These are phyloP conservation scores for Neopestalotiopsis sp. DNA, from an alignment of 2,329 filamentous ascomycete genomes.

Conservation along the genomic window DNA sequence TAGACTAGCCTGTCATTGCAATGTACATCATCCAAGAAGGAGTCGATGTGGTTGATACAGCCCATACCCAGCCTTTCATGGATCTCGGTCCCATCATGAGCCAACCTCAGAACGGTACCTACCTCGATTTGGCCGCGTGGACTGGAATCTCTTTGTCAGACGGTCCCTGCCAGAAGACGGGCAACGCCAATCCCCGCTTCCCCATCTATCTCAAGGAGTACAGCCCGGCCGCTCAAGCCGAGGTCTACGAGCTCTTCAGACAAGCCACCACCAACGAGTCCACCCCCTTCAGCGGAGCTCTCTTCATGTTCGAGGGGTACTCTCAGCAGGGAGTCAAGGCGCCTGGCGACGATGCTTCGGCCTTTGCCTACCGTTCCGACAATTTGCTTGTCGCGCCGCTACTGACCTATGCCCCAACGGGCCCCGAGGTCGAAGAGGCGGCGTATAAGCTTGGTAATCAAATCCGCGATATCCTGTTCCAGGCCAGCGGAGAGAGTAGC, in stretches of 20 bases:
- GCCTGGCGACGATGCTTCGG: neutral
- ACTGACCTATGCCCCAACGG: constrained; percentile 39
- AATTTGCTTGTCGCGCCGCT: constrained; percentile 35
- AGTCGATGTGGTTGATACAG: neutral
- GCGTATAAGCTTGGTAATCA: constrained; percentile 42
- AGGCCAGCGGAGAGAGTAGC: constrained; percentile 36
- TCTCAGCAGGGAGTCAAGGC: constrained; percentile 12
- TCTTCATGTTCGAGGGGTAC: constrained; percentile 17
- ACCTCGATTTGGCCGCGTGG: constrained; percentile 3
- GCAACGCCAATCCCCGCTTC: constrained; percentile 5
- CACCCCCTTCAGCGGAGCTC: neutral
- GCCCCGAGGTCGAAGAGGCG: constrained; percentile 36
- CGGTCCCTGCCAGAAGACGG: constrained; percentile 3
- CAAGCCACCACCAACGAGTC: neutral
- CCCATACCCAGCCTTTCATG: constrained; percentile 3
- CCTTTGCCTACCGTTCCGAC: constrained; percentile 13
- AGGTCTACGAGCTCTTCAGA: constrained; percentile 12
- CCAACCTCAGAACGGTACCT: constrained; percentile 2
- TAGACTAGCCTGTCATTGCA: neutral
- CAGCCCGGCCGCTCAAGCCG: constrained; percentile 5
- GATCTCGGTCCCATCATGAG: constrained; percentile 3
- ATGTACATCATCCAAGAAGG: constrained; percentile 17
- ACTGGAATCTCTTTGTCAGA: neutral
- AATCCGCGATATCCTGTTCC: constrained; percentile 41
- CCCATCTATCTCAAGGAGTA: constrained; percentile 15